These are phyloP conservation scores for Haematococcus sp. DNA, from an alignment of 139 green algal species.

Conservation along the genomic window DNA sequence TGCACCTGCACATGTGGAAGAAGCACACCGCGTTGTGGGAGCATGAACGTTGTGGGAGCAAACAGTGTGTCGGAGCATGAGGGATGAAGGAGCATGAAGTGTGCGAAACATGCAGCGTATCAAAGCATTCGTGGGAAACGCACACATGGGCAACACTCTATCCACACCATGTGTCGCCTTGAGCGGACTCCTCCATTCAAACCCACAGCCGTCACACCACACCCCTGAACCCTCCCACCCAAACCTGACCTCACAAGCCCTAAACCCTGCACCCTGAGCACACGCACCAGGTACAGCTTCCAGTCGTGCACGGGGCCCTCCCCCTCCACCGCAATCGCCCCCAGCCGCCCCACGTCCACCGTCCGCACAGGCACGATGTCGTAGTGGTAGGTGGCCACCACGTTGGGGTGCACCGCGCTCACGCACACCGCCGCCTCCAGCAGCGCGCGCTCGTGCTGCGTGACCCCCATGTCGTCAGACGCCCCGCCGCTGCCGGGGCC, in stretches of 20 bases:
- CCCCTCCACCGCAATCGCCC: neutral
- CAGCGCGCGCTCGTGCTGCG: too few relatives aligned
- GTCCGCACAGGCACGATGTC: too few relatives aligned
- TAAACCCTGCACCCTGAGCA: neutral
- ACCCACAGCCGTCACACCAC: neutral
- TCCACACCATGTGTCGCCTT: too few relatives aligned
- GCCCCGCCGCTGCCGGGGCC: too few relatives aligned
- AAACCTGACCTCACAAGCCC: neutral
- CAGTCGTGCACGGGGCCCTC: conserved; percentile 4
- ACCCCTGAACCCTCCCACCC: neutral
- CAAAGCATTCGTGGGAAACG: neutral
- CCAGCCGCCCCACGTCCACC: neutral
- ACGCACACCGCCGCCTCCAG: too few relatives aligned
- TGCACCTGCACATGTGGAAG: neutral
- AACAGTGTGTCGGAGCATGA: neutral
- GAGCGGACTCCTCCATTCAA: too few relatives aligned
- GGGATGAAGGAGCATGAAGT: neutral
- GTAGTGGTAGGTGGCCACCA: too few relatives aligned
- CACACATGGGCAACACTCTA: neutral
- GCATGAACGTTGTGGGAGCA: neutral
- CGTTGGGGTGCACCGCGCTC: too few relatives aligned
- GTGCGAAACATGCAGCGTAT: neutral
- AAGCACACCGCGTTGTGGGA: neutral
- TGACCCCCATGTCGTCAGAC: too few relatives aligned
- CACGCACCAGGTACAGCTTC: conserved; percentile 27